Evolutionary conservation across 1,284 basidiomycete genomes (phyloP), one percentile per base, ranked within the genome.

Genomic region (Ustilago bromivora): DNA sequence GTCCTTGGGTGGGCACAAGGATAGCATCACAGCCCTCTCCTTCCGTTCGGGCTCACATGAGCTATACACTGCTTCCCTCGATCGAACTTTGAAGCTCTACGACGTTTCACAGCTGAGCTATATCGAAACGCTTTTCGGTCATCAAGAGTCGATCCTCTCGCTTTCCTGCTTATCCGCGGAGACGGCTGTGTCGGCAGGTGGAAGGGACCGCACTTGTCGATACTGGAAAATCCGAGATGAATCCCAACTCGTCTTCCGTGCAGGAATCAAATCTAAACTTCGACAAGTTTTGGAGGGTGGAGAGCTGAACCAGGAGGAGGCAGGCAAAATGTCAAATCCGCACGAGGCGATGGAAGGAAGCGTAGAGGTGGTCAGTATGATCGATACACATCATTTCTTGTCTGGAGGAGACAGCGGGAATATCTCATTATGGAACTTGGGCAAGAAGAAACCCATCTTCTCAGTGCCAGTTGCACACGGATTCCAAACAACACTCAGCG

Each of bases 161-260:
- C 85, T 99, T 1, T 93, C 95, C 75, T 89, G 93, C 1, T 89
- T 99, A 6, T 90, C 92, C 34, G 91, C 91, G 3, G 95, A 98
- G 82, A 91, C 92, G 0, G 94, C 93, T 10, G 91, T 98, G 10
- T 95, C 92, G 41, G 92, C 92, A 0, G 96, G 97, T 11, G 93
- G 92, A 1, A 89, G 95, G 32, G 96, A 99, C 88, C 92, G 95
- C 80, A 97, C 95, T 0, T 91, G 92, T 75, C 90, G 96, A 31
- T 98, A 91, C 87, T 99, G 96, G 96, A 98, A 98, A 88, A 92
- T 99, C 60, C 91, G 92, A 47, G 96, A 99, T 71, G 96, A 98
- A 88, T 93, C 91, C 28, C 97, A 99, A 86, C 89, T 99, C 34
- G 95, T 99, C 3, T 98, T 99, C 82, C 90, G 97, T 49, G 96